Percentiles rank a stretch among this genome's conserved stretches.
These are phyloP conservation scores for Podospora pseudocomata DNA, from an alignment of 495 filamentous ascomycete genomes.

Conservation along the genomic window DNA sequence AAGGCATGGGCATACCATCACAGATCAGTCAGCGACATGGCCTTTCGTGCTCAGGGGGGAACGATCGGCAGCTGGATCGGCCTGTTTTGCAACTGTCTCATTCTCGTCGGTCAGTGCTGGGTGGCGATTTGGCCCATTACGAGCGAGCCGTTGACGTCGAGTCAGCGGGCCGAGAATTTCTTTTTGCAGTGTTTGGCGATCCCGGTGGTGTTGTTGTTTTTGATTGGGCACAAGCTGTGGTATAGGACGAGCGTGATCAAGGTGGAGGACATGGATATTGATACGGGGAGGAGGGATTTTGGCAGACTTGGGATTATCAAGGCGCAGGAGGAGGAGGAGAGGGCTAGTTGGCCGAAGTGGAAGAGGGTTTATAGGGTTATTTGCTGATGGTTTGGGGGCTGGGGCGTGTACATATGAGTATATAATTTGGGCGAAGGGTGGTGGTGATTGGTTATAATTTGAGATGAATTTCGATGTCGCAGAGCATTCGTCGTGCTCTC, in stretches of 20 bases:
- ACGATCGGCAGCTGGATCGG: constrained; percentile 83
- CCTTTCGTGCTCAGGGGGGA: constrained; percentile 78
- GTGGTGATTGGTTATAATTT: no score
- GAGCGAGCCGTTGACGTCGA: constrained; percentile 33
- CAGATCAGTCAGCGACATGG: constrained; percentile 71
- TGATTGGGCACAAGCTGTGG: constrained; percentile 72
- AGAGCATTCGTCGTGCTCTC: no score
- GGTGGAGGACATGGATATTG: constrained; percentile 74
- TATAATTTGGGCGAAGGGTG: background rate
- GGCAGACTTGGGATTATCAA: constrained; percentile 71
- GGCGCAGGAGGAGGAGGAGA: constrained; percentile 76
- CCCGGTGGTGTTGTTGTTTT: constrained; percentile 75
- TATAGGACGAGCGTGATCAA: constrained; percentile 66
- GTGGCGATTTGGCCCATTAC: constrained; percentile 69
- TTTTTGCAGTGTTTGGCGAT: constrained; percentile 77
- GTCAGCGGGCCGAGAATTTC: constrained; percentile 51
- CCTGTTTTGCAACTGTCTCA: constrained; percentile 69
- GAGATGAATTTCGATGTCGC: no score
- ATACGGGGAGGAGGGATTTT: constrained; percentile 82
- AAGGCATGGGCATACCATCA: constrained; percentile 69
- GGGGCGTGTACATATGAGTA: background rate
- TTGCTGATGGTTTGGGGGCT: constrained; percentile 32
- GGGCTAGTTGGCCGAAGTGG: constrained; percentile 74
- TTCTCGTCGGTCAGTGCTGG: constrained; percentile 90
- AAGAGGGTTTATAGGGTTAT: constrained; percentile 66